phyloP scores from a whole-genome alignment of 768 basidiomycete genomes.

The Dacryopinax spathularia region DNA sequence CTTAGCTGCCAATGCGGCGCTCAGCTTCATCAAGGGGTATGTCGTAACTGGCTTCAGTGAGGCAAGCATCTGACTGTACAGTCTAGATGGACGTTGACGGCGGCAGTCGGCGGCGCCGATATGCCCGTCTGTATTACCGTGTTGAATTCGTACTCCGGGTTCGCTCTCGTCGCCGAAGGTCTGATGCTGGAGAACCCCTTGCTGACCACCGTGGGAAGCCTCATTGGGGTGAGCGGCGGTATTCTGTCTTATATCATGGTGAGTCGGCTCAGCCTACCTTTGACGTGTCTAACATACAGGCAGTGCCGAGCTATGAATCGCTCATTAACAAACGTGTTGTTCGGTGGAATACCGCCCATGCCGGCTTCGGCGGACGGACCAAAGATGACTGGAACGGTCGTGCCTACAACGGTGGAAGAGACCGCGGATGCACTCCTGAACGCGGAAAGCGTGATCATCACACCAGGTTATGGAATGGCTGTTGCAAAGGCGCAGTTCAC shows the following conservation, averaged over 20 bases:
- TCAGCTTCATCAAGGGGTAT: conserved; percentile 74
- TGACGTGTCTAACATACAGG: conserved; percentile 2
- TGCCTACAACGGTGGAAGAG: conserved; percentile 57
- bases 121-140: conserved; percentile 92
- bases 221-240: conserved; percentile 82
- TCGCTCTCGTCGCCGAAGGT: conserved; percentile 77
- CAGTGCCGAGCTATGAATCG: conserved; percentile 90
- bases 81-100: conserved; percentile 54
- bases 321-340: conserved; percentile 69
- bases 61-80: no score
- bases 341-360: conserved; percentile 56
- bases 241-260: conserved; percentile 92
- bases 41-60: neutral
- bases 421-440: conserved; percentile 63
- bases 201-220: conserved; percentile 65
- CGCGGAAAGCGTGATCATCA: conserved; percentile 67
- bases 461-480: conserved; percentile 75
- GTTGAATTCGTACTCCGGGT: conserved; percentile 79
- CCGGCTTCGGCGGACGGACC: conserved; percentile 38
- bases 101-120: conserved; percentile 85
- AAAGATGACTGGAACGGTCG: conserved; percentile 73
- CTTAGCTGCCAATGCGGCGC: conserved; percentile 51
- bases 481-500: conserved; percentile 78
- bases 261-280: conserved; percentile 14
- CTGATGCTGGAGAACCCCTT: conserved; percentile 79